phyloP scores from a whole-genome alignment of 345 rosid genomes.

The Mercurialis annua region DNA sequence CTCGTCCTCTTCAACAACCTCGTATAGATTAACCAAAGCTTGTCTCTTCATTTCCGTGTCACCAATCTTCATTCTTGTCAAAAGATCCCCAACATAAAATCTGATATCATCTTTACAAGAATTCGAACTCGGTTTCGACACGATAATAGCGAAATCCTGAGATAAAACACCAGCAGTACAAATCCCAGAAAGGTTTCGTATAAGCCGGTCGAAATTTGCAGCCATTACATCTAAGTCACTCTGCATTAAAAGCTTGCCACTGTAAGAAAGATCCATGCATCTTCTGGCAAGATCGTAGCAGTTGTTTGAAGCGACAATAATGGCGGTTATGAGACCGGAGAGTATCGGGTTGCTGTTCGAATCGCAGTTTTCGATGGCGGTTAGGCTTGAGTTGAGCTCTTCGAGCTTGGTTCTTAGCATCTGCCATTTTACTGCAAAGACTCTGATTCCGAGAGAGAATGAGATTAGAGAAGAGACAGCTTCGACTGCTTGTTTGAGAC shows the following conservation, averaged over 20 bases:
- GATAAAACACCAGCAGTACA: slow-evolving; percentile 57
- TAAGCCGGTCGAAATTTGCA: slow-evolving; percentile 48
- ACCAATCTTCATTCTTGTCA: slow-evolving; percentile 92
- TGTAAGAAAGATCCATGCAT: slow-evolving; percentile 67
- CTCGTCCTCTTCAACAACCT: slow-evolving; percentile 58
- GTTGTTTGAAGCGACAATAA: slow-evolving; percentile 40
- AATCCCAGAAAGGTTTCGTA: slow-evolving; percentile 54
- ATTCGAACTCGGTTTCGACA: slow-evolving; percentile 57
- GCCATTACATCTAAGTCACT: slow-evolving; percentile 75
- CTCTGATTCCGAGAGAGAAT: slow-evolving; percentile 60
- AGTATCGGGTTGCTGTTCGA: slow-evolving; percentile 45
- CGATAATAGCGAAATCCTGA: slow-evolving; percentile 73
- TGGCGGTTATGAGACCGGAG: slow-evolving; percentile 43
- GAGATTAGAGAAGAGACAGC: slow-evolving; percentile 58
- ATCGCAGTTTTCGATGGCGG: slow-evolving; percentile 50
- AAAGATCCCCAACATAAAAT: slow-evolving; percentile 72
- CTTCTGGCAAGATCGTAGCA: slow-evolving; percentile 63
- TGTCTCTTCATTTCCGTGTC: slow-evolving; percentile 78
- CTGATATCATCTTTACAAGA: slow-evolving; percentile 81
- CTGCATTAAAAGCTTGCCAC: slow-evolving; percentile 97
- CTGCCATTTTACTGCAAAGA: slow-evolving; percentile 79
- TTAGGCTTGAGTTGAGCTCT: slow-evolving; percentile 59
- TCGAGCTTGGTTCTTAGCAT: slow-evolving; percentile 64
- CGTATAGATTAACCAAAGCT: slow-evolving; percentile 57
- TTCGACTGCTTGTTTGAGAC: slow-evolving; percentile 48